Evolutionary conservation across 2,329 filamentous ascomycete genomes (phyloP).

Genomic region (Cytospora leucostoma): DNA sequence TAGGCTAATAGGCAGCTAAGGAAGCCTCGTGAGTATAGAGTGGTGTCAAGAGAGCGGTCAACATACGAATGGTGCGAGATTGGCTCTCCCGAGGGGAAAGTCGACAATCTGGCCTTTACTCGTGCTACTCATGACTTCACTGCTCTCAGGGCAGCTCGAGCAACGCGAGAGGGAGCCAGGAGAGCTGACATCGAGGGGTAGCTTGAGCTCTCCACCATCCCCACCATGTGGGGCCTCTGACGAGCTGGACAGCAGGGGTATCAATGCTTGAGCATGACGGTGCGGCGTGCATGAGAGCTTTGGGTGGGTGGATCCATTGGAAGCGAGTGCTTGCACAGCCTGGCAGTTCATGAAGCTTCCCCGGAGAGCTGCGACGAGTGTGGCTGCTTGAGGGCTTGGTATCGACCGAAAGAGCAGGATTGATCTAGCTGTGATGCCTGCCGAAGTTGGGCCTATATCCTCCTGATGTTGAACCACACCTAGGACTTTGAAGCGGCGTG

Average conservation of each 20-base stretch:
- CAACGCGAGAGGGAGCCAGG: conserved; percentile 7
- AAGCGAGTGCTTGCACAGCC: conserved; percentile 8
- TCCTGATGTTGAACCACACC: not conserved
- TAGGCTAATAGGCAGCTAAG: not conserved
- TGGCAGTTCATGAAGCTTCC: not conserved
- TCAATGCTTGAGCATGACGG: conserved; percentile 15
- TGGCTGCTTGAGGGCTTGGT: not conserved
- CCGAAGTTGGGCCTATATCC: not conserved
- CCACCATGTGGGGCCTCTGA: conserved; percentile 23
- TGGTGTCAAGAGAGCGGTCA: not conserved
- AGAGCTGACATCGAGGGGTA: conserved; percentile 23
- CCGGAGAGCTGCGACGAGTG: not conserved
- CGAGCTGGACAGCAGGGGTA: conserved; percentile 10
- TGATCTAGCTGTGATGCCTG: not conserved
- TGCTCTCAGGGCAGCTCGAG: conserved; percentile 9
- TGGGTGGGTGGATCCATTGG: conserved; percentile 12
- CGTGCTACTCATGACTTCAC: not conserved
- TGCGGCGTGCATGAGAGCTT: conserved; percentile 10
- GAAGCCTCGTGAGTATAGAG: not conserved
- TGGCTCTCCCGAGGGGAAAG: not conserved
- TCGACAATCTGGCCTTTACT: not conserved
- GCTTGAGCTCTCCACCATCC: conserved; percentile 15
- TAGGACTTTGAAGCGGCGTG: not conserved
- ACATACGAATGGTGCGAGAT: not conserved
- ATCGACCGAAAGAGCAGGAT: not conserved